Conservation (phyloP, 2,329 filamentous ascomycete genomes). For the Pseudopyrenochaeta lycopersici region DNA sequence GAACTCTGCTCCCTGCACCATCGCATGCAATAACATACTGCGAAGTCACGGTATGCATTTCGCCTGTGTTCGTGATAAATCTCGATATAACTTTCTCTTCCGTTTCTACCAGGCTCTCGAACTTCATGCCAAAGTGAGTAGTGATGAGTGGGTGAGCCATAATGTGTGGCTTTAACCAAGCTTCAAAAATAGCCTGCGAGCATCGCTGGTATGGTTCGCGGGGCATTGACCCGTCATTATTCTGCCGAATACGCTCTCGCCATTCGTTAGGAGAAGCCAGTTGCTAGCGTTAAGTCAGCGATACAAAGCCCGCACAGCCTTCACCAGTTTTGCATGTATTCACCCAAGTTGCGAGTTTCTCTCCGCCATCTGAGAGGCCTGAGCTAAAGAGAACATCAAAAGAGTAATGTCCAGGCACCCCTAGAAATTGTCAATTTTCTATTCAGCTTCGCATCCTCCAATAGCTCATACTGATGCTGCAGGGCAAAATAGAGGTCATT, state of each 20-base stretch:
- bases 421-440: too few relatives aligned
- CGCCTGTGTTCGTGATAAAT: conserved; percentile 23
- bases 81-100: conserved; percentile 20
- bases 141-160: conserved; percentile 14
- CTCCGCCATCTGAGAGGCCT: too few relatives aligned
- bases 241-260: conserved; percentile 26
- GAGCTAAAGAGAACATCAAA: conserved; percentile 23
- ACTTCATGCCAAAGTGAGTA: conserved; percentile 39
- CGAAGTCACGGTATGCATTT: conserved; percentile 23
- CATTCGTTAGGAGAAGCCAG: too few relatives aligned
- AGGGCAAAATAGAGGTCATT: too few relatives aligned
- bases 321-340: too few relatives aligned
- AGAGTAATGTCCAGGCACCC: conserved; percentile 9
- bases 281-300: background rate
- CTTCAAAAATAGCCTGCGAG: conserved; percentile 8
- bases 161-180: background rate
- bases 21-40: conserved; percentile 41
- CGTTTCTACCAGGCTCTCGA: conserved; percentile 22
- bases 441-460: too few relatives aligned
- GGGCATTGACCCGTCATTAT: conserved; percentile 46
- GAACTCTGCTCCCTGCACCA: conserved; percentile 34
- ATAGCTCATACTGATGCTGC: too few relatives aligned
- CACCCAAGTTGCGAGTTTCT: too few relatives aligned
- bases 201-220: conserved; percentile 6
- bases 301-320: too few relatives aligned